Evolutionary conservation across 495 filamentous ascomycete genomes (phyloP).

Genomic region (Penicillium salamii): DNA sequence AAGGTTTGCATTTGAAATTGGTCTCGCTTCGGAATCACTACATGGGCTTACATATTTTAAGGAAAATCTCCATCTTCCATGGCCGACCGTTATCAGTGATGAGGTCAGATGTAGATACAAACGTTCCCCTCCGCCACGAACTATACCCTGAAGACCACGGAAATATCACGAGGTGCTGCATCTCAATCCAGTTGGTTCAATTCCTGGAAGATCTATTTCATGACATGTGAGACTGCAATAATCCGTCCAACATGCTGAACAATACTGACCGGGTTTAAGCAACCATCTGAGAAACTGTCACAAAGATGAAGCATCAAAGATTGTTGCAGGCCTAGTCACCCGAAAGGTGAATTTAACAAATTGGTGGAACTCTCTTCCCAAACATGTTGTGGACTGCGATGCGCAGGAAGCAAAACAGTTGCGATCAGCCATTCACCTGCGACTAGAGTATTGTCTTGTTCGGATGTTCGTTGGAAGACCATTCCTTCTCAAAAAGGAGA

Average conservation of each 20-base stretch:
- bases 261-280: constrained; percentile 9
- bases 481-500: constrained; percentile 25
- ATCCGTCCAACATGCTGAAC: background rate
- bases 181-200: constrained; percentile 23
- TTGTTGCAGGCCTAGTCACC: constrained; percentile 11
- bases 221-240: constrained; percentile 18
- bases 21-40: no score
- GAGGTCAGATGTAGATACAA: constrained; percentile 30
- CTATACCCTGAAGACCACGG: background rate
- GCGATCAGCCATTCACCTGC: constrained; percentile 27
- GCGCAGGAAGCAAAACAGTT: background rate
- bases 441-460: constrained; percentile 30
- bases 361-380: constrained; percentile 29
- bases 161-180: constrained; percentile 11
- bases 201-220: constrained; percentile 25
- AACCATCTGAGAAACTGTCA: constrained; percentile 14
- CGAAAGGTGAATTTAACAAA: constrained; percentile 10
- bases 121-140: constrained; percentile 21
- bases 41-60: constrained; percentile 2
- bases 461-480: constrained; percentile 33
- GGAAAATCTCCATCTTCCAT: constrained; percentile 31
- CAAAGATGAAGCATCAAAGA: constrained; percentile 9
- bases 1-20: constrained; percentile 19
- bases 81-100: constrained; percentile 36
- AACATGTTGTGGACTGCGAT: constrained; percentile 5